Evolutionary conservation across 2,329 filamentous ascomycete genomes (phyloP).

Genomic region (Amauroascus niger): DNA sequence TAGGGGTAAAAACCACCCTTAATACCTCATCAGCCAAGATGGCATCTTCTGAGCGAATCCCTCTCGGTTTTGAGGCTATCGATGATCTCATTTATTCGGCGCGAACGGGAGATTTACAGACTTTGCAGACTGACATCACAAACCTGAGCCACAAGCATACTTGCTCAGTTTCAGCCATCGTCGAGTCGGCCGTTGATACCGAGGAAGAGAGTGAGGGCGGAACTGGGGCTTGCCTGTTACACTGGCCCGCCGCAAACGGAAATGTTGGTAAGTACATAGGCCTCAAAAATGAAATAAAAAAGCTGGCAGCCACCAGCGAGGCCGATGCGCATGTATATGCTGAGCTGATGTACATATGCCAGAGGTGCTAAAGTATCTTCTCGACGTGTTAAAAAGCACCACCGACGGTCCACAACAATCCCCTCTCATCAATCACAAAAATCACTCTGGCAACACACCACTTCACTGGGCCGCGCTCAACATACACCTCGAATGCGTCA

Average conservation of each 20-base stretch:
- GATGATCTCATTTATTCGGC: slow-evolving; percentile 87
- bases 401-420: slow-evolving; percentile 12
- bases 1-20: neutral
- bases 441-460: slow-evolving; percentile 77
- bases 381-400: slow-evolving; percentile 32
- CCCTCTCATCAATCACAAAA: slow-evolving; percentile 45
- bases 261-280: slow-evolving; percentile 56
- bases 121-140: slow-evolving; percentile 53
- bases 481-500: slow-evolving; percentile 71
- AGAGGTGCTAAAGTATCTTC: slow-evolving; percentile 43
- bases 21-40: neutral
- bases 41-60: slow-evolving; percentile 10
- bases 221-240: slow-evolving; percentile 48
- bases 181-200: slow-evolving; percentile 61
- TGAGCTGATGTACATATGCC: neutral
- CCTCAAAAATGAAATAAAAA: no score
- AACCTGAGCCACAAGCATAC: slow-evolving; percentile 54
- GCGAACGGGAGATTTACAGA: slow-evolving; percentile 63
- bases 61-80: slow-evolving; percentile 64
- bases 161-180: slow-evolving; percentile 51
- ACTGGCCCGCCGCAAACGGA: slow-evolving; percentile 90
- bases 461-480: slow-evolving; percentile 92
- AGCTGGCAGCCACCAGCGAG: neutral
- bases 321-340: neutral
- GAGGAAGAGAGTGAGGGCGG: slow-evolving; percentile 62